A percentile compares a stretch with the other conserved stretches of the same genome.
phyloP scores from a whole-genome alignment of 2,329 filamentous ascomycete genomes.

The Penicillium sp. region DNA sequence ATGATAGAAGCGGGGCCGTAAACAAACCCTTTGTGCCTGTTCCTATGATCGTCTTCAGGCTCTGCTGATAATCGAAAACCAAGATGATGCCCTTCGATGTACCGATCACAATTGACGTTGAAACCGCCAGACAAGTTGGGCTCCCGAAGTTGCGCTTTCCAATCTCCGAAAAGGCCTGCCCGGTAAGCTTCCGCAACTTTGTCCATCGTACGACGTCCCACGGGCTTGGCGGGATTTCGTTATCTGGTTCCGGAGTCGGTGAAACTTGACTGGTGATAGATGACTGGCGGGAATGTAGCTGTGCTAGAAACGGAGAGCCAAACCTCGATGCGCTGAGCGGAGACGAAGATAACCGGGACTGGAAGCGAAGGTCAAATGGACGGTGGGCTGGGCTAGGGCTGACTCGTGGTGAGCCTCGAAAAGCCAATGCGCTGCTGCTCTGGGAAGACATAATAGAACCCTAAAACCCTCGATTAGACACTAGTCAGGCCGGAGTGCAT shows the following conservation, averaged over 20 bases:
- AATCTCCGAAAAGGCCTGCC: conserved; percentile 87
- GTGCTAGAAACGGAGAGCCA: conserved; percentile 74
- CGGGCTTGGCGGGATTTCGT: conserved; percentile 73
- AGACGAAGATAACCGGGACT: conserved; percentile 75
- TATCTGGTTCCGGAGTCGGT: conserved; percentile 61
- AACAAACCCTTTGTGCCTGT: conserved; percentile 80
- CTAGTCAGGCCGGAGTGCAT: conserved; percentile 61
- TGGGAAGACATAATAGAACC: conserved; percentile 61
- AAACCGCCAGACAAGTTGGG: conserved; percentile 86
- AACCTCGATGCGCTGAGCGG: conserved; percentile 64
- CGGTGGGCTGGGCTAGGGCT: conserved; percentile 82
- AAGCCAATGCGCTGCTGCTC: conserved; percentile 72
- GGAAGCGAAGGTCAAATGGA: conserved; percentile 93
- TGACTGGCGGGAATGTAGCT: conserved; percentile 75
- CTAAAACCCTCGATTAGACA: conserved; percentile 37
- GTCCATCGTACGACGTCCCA: conserved; percentile 99
- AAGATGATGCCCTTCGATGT: conserved; percentile 93
- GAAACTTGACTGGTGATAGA: conserved; percentile 73
- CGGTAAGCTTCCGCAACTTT: conserved; percentile 83
- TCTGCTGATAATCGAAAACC: conserved; percentile 97
- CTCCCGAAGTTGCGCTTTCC: conserved; percentile 90
- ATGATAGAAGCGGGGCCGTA: neutral
- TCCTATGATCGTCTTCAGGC: conserved; percentile 89
- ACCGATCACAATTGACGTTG: conserved; percentile 83
- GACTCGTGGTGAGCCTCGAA: conserved; percentile 66